phyloP scores from a whole-genome alignment of 208 protist species.

The Trypanosoma cruzi region DNA sequence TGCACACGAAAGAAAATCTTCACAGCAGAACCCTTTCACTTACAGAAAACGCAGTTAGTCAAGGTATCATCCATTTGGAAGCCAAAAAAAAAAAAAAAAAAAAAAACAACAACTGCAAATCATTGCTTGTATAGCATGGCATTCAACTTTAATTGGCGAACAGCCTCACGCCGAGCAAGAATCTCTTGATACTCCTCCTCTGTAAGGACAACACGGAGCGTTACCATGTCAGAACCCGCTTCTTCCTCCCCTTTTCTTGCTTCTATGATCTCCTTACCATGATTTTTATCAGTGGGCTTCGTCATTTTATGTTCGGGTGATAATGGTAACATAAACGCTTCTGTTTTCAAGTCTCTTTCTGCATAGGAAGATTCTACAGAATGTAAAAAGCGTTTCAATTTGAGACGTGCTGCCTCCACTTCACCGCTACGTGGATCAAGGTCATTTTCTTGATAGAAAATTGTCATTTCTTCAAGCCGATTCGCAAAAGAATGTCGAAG shows the following conservation, averaged over 20 bases:
- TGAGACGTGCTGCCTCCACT: constrained; percentile 18
- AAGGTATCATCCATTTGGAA: no score
- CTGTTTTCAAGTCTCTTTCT: background rate
- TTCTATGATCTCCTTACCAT: background rate
- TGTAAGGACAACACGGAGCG: constrained; percentile 20
- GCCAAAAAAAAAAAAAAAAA: background rate
- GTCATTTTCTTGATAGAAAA: constrained; percentile 32
- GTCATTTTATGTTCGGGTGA: no score
- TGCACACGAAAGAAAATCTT: no score
- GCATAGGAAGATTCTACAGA: constrained; percentile 8
- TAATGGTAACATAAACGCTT: background rate
- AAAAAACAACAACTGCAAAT: background rate
- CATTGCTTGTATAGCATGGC: constrained; percentile 9
- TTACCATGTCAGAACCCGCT: constrained; percentile 5
- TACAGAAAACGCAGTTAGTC: no score
- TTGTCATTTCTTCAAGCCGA: constrained; percentile 22
- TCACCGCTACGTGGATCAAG: constrained; percentile 23
- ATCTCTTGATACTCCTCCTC: constrained; percentile 25
- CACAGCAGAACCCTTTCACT: background rate
- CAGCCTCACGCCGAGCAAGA: constrained; percentile 20
- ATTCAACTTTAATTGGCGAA: constrained; percentile 28
- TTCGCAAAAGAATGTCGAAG: constrained; percentile 21
- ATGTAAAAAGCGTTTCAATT: constrained; percentile 25
- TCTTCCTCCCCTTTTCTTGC: background rate
- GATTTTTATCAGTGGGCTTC: background rate